Conservation (phyloP, 2,329 filamentous ascomycete species). For the Aspergillus ochraceoroseus region DNA sequence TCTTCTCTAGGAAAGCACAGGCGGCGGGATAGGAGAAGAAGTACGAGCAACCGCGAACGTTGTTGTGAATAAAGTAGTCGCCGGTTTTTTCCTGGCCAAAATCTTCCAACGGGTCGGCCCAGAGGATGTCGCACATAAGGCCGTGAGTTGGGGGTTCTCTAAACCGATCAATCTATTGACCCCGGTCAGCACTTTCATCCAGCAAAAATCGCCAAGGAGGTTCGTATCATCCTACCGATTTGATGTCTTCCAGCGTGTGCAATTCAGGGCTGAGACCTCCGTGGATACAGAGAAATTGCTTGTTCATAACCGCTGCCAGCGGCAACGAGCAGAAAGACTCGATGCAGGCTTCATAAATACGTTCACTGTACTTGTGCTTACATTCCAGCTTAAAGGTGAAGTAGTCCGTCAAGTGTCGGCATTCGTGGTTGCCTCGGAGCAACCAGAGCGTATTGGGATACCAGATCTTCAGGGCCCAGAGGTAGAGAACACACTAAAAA, state of each 20-base stretch:
- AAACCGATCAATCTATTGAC: constrained; percentile 85
- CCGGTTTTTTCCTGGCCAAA: constrained; percentile 98
- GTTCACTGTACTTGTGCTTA: constrained; percentile 98
- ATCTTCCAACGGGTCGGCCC: constrained; percentile 96
- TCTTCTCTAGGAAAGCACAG: constrained; percentile 97
- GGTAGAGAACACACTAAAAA: constrained; percentile 80
- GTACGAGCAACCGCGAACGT: constrained; percentile 96
- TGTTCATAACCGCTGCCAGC: constrained; percentile 97
- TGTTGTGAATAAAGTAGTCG: constrained; percentile 96
- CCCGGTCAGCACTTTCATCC: constrained; percentile 20
- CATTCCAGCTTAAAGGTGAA: constrained; percentile 99
- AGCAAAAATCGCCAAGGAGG: too few species aligned
- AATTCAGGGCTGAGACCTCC: constrained; percentile 93
- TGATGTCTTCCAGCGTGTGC: constrained; percentile 90
- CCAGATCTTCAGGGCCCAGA: constrained; percentile 98
- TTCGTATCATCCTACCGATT: constrained; percentile 58
- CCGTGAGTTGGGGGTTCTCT: constrained; percentile 94
- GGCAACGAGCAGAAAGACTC: constrained; percentile 95
- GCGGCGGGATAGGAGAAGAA: constrained; percentile 98
- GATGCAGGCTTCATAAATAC: constrained; percentile 95
- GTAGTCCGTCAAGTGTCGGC: constrained; percentile 97
- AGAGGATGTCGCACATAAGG: constrained; percentile 98
- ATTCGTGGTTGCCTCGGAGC: constrained; percentile 96
- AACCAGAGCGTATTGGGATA: constrained; percentile 97
- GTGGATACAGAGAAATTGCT: constrained; percentile 98